phyloP scores from a whole-genome alignment of 441 rosid species.

The Bruguiera hainesii region DNA sequence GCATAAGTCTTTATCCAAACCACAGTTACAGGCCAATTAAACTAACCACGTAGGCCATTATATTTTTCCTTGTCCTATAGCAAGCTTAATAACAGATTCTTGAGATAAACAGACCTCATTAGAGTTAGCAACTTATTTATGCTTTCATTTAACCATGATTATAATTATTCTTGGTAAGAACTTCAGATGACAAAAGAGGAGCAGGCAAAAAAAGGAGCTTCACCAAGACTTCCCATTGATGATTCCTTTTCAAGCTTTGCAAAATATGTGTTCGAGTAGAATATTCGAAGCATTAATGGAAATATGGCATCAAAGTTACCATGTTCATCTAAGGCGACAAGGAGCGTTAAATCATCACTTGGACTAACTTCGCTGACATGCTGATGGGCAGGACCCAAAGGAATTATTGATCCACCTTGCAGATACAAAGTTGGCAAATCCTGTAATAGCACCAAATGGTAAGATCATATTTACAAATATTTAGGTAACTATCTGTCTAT shows the following conservation, averaged over 20 bases:
- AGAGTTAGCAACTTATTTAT: background rate
- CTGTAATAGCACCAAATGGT: slow-evolving; percentile 34
- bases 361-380: slow-evolving; percentile 59
- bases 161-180: background rate
- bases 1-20: background rate
- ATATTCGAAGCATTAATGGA: background rate
- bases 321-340: slow-evolving; percentile 78
- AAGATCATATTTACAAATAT: background rate
- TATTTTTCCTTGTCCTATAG: background rate
- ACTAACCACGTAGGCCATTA: background rate
- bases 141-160: background rate
- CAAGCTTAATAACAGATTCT: background rate
- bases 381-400: slow-evolving; percentile 65
- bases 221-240: background rate
- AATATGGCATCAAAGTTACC: slow-evolving; percentile 46
- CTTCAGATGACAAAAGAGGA: background rate
- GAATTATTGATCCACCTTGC: slow-evolving; percentile 89
- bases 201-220: slow-evolving; percentile 1
- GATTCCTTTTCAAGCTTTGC: background rate
- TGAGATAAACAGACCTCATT: background rate
- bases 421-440: slow-evolving; percentile 81
- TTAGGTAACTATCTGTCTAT: background rate
- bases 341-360: slow-evolving; percentile 73
- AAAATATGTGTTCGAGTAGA: background rate
- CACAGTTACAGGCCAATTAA: background rate